Percentiles rank a stretch among this genome's conserved stretches.
These are phyloP conservation scores for Huntiella abstrusa DNA, from an alignment of 2,329 filamentous ascomycete genomes.

Conservation along the genomic window DNA sequence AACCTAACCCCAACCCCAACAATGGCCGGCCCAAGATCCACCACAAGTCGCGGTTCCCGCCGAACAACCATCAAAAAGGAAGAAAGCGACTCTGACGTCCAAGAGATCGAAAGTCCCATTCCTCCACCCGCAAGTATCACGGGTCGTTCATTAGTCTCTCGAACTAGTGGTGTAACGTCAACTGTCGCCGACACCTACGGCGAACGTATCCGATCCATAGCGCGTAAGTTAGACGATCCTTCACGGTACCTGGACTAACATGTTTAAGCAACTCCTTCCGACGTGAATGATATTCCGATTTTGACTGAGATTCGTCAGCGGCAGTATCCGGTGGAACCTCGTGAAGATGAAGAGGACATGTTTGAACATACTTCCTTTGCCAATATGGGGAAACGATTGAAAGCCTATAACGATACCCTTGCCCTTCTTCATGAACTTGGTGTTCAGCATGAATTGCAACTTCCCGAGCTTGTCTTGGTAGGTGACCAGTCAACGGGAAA, in stretches of 20 bases:
- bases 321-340: background rate
- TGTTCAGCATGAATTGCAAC: constrained; percentile 48
- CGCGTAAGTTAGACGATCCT: background rate
- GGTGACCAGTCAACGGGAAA: constrained; percentile 79
- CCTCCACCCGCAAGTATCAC: constrained; percentile 1
- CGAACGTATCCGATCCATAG: background rate
- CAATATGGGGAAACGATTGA: constrained; percentile 43
- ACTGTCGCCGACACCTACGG: constrained; percentile 4
- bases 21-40: background rate
- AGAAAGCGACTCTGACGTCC: background rate
- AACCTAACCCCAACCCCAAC: too few relatives aligned
- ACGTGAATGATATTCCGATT: constrained; percentile 14
- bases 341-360: constrained; percentile 17
- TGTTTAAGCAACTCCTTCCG: constrained; percentile 20
- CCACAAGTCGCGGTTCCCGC: background rate
- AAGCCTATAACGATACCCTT: constrained; percentile 45
- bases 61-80: background rate
- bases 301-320: constrained; percentile 4
- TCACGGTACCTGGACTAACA: background rate
- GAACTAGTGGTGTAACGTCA: background rate
- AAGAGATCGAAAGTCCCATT: too few relatives aligned
- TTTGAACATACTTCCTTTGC: constrained; percentile 26
- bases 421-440: constrained; percentile 53
- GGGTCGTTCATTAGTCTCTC: background rate
- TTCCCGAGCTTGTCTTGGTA: constrained; percentile 66